Conservation (phyloP, 305 asterid genomes). For the Solanum hybrid region DNA sequence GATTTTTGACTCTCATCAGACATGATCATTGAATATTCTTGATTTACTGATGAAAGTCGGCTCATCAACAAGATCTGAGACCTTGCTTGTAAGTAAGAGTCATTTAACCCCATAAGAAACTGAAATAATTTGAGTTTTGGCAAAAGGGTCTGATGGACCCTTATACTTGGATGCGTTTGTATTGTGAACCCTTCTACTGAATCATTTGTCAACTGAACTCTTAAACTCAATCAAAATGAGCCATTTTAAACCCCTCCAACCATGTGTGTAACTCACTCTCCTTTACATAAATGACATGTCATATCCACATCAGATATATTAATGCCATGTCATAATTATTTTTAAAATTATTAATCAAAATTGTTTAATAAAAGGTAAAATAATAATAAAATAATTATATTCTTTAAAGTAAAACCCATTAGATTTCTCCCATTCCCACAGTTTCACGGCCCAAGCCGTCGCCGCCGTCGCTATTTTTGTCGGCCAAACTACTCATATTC, state of each 20-base stretch:
- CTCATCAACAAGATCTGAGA: not conserved
- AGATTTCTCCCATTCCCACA: not conserved
- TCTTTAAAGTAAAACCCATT: no score
- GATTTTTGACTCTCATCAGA: not conserved
- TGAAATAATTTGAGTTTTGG: not conserved
- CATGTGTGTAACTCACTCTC: not conserved
- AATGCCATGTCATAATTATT: no score
- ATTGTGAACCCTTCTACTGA: no score
- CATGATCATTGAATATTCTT: not conserved
- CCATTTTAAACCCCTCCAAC: not conserved
- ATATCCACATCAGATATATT: not conserved
- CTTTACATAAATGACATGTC: not conserved
- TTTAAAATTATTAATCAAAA: not conserved
- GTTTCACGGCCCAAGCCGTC: not conserved
- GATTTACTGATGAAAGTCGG: not conserved
- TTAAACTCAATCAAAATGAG: not conserved
- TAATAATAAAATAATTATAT: no score
- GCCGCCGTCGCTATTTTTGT: no score
- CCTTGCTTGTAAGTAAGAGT: not conserved
- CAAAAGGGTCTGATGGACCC: not conserved
- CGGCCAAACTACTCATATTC: not conserved
- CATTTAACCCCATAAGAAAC: not conserved
- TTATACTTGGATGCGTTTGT: not conserved
- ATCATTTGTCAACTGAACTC: no score
- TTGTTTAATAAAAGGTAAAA: not conserved